phyloP scores from a whole-genome alignment of 306 rosid species.

The Prunus davidiana region DNA sequence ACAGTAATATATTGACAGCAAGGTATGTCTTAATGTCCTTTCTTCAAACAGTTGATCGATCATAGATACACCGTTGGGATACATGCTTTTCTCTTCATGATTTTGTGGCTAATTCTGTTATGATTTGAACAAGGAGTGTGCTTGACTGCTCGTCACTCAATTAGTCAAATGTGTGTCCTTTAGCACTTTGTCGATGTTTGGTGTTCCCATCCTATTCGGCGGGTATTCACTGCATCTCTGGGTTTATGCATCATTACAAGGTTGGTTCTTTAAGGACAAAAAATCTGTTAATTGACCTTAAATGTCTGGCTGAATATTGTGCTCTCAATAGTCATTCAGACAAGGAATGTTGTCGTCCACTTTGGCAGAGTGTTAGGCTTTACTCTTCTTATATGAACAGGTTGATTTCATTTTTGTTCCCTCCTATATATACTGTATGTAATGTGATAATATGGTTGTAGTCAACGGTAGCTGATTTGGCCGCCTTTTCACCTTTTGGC shows the following conservation, averaged over 20 bases:
- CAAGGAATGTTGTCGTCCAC: not conserved
- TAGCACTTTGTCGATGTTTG: not conserved
- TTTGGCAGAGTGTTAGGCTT: not conserved
- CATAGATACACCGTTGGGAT: not conserved
- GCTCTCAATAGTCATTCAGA: not conserved
- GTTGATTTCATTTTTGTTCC: not conserved
- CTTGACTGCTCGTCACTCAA: not conserved
- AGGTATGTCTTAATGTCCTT: constrained; percentile 1
- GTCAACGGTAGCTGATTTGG: not conserved
- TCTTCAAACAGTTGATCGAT: not conserved
- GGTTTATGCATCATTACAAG: not conserved
- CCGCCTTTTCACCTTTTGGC: no score
- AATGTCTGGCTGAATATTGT: not conserved
- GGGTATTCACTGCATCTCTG: not conserved
- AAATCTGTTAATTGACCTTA: not conserved
- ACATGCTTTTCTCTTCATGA: not conserved
- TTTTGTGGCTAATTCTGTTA: not conserved
- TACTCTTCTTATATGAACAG: not conserved
- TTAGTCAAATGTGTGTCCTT: not conserved
- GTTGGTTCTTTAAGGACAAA: not conserved
- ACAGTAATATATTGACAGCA: not conserved
- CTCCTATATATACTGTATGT: not conserved
- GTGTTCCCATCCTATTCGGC: not conserved
- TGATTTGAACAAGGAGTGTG: not conserved
- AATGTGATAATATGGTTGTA: not conserved